These are phyloP conservation scores for Akanthomyces muscarius DNA, from an alignment of 2,329 filamentous ascomycete genomes.

Conservation along the genomic window DNA sequence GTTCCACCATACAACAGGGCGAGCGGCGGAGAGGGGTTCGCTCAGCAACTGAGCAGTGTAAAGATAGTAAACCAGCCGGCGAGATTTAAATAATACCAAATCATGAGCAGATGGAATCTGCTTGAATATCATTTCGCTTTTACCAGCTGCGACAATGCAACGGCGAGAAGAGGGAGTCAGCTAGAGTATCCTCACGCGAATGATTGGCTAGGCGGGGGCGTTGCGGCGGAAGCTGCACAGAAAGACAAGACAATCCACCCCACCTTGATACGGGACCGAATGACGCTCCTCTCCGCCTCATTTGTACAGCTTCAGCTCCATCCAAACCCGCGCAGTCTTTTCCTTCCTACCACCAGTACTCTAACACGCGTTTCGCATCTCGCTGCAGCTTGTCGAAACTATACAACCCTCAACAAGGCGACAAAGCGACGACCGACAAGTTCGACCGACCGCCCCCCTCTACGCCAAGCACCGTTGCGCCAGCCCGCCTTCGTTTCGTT, in stretches of 20 bases:
- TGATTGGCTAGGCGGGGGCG: neutral
- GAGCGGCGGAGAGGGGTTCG: neutral
- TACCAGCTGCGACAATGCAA: neutral
- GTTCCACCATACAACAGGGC: neutral
- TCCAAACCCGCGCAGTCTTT: neutral
- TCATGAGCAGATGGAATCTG: neutral
- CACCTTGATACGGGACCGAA: neutral
- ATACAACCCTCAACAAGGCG: neutral
- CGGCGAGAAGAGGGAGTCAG: too few relatives aligned
- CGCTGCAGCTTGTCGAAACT: neutral
- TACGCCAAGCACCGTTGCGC: neutral
- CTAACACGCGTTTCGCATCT: neutral
- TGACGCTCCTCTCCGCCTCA: slow-evolving; percentile 11
- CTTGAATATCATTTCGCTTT: neutral
- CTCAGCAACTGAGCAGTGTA: slow-evolving; percentile 8
- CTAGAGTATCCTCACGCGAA: neutral
- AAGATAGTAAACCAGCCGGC: neutral
- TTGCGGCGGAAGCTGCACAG: neutral
- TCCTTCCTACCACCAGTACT: neutral
- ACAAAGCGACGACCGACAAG: neutral
- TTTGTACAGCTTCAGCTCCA: slow-evolving; percentile 1
- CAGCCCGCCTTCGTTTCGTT: neutral
- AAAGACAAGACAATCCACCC: slow-evolving; percentile 1
- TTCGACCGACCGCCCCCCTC: neutral
- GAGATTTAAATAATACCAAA: neutral